phyloP scores from a whole-genome alignment of 2,329 filamentous ascomycete genomes.

The Cryphonectria japonica region DNA sequence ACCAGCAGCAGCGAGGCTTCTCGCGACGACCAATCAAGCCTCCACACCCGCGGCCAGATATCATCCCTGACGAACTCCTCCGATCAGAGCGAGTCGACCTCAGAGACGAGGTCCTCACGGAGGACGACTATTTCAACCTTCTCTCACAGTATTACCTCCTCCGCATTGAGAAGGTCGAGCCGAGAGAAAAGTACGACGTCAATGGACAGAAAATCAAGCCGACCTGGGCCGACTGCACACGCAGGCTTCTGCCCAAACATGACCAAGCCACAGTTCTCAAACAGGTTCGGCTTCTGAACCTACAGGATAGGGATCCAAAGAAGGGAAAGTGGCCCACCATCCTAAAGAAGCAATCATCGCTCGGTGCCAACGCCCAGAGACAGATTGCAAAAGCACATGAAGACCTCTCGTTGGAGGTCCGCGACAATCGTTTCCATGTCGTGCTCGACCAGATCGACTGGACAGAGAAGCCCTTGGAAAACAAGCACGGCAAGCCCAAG shows the following conservation, averaged over 20 bases:
- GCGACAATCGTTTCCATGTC: conserved; percentile 45
- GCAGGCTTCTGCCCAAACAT: conserved; percentile 41
- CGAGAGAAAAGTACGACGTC: conserved; percentile 41
- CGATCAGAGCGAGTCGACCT: conserved; percentile 41
- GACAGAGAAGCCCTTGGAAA: conserved; percentile 35
- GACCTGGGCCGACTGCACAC: conserved; percentile 47
- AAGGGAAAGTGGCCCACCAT: conserved; percentile 34
- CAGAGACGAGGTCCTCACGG: conserved; percentile 41
- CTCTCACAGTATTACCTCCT: conserved; percentile 47
- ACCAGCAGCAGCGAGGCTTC: background rate
- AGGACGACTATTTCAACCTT: conserved; percentile 43
- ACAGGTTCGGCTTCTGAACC: conserved; percentile 45
- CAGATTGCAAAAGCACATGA: conserved; percentile 48
- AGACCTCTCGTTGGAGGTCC: conserved; percentile 40
- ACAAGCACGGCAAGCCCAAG: conserved; percentile 20
- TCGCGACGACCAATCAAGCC: background rate
- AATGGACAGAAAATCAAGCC: conserved; percentile 40
- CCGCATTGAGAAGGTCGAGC: conserved; percentile 46
- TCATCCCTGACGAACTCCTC: conserved; percentile 22
- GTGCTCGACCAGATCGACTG: conserved; percentile 51
- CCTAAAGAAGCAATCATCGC: conserved; percentile 27
- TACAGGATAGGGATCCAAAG: conserved; percentile 47
- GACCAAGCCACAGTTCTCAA: conserved; percentile 43
- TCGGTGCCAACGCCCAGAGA: conserved; percentile 43
- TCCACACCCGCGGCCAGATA: conserved; percentile 17